A percentile compares a stretch with the other conserved stretches of the same genome.
phyloP scores from a whole-genome alignment of 208 protist genomes.

The Trypanosoma melophagium region DNA sequence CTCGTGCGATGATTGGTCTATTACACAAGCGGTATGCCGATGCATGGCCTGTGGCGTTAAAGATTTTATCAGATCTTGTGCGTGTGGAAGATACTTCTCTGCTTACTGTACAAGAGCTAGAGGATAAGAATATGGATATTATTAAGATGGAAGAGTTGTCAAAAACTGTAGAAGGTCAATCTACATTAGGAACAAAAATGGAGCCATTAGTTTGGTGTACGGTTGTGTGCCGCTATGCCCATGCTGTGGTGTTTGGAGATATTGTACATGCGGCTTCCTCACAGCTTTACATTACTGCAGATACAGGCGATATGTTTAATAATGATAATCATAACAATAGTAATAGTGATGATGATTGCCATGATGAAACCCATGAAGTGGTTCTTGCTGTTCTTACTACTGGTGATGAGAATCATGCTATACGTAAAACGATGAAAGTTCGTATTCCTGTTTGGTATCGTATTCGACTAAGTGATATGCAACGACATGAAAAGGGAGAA shows the following conservation, averaged over 20 bases:
- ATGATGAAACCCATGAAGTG: constrained; percentile 21
- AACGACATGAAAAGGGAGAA: constrained; percentile 81
- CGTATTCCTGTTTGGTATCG: constrained; percentile 36
- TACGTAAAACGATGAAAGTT: no score
- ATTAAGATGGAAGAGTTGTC: neutral
- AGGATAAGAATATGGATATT: neutral
- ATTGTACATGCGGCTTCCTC: constrained; percentile 26
- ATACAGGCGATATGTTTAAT: neutral
- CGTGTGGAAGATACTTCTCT: constrained; percentile 47
- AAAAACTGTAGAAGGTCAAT: neutral
- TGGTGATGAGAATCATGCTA: neutral
- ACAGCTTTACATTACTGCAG: neutral
- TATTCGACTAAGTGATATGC: constrained; percentile 73
- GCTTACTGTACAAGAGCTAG: neutral
- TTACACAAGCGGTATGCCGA: constrained; percentile 80
- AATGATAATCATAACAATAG: neutral
- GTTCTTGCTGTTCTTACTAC: neutral
- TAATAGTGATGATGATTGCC: neutral
- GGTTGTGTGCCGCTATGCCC: constrained; percentile 69
- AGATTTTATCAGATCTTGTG: constrained; percentile 63
- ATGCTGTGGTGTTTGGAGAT: constrained; percentile 71
- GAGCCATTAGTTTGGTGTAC: constrained; percentile 69
- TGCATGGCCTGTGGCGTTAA: constrained; percentile 63
- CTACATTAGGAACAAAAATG: constrained; percentile 8
- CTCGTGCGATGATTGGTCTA: constrained; percentile 73